phyloP scores from a whole-genome alignment of 176 grass and related monocot species.

The Miscanthus lutarioriparius region DNA sequence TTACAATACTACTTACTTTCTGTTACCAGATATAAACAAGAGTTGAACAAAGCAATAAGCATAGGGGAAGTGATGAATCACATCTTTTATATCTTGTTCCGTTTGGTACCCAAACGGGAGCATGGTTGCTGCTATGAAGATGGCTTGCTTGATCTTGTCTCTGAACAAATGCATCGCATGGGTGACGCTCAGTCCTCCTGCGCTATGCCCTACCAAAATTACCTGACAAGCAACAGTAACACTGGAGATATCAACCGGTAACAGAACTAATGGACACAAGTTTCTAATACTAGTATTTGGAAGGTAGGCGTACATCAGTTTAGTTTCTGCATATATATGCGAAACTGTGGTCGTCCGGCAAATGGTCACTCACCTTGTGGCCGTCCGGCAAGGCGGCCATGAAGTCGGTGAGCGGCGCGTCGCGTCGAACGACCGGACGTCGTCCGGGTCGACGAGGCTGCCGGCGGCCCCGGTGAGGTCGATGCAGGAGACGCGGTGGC shows the following conservation, averaged over 20 bases:
- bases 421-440: neutral
- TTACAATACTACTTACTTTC: neutral
- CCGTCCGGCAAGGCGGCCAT: neutral
- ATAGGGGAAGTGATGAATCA: slow-evolving; percentile 4
- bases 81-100: slow-evolving; percentile 44
- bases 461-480: slow-evolving; percentile 49
- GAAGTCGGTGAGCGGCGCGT: slow-evolving; percentile 8
- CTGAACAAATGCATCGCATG: slow-evolving; percentile 42
- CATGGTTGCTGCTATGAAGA: slow-evolving; percentile 61
- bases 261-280: neutral
- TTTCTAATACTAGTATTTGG: too few species aligned
- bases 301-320: too few species aligned
- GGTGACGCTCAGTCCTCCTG: slow-evolving; percentile 40
- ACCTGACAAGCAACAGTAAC: neutral
- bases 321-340: too few species aligned
- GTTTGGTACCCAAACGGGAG: slow-evolving; percentile 52
- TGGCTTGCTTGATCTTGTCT: slow-evolving; percentile 43
- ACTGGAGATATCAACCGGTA: neutral
- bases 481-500: slow-evolving; percentile 45
- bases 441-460: slow-evolving; percentile 38
- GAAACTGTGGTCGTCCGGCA: too few species aligned
- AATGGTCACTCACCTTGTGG: neutral
- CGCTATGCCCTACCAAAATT: slow-evolving; percentile 49
- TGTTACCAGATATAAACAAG: neutral
- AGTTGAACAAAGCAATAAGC: neutral